A percentile compares a stretch with the other conserved stretches of the same genome.
phyloP scores from a whole-genome alignment of 176 grass and related monocot genomes.

The Phoenix roebelenii region DNA sequence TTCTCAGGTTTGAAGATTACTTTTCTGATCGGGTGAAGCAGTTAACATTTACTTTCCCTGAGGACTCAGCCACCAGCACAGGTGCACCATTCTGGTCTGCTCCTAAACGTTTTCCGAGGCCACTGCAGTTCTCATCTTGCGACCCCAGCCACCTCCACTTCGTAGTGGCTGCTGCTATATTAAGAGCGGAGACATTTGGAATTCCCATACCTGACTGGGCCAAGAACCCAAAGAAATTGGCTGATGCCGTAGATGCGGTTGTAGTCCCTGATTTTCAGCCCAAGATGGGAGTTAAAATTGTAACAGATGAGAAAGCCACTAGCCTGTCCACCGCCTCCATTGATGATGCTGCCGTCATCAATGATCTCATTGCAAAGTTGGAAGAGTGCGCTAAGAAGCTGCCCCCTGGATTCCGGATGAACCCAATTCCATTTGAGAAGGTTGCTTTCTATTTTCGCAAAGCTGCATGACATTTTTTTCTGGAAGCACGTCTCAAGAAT shows the following conservation, averaged over 20 bases:
- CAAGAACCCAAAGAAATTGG: slow-evolving; percentile 49
- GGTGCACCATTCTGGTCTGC: slow-evolving; percentile 89
- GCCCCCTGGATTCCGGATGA: slow-evolving; percentile 63
- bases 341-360: slow-evolving; percentile 70
- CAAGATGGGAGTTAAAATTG: slow-evolving; percentile 68
- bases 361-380: slow-evolving; percentile 63
- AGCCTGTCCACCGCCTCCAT: slow-evolving; percentile 58
- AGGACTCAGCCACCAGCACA: slow-evolving; percentile 67
- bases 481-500: no score
- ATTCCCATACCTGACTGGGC: slow-evolving; percentile 64
- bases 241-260: slow-evolving; percentile 60
- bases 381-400: slow-evolving; percentile 53
- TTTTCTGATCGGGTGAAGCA: slow-evolving; percentile 79
- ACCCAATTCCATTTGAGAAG: slow-evolving; percentile 93
- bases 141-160: slow-evolving; percentile 61
- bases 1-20: slow-evolving; percentile 82
- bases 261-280: slow-evolving; percentile 68
- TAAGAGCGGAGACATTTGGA: slow-evolving; percentile 78
- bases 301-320: slow-evolving; percentile 73
- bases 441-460: slow-evolving; percentile 23
- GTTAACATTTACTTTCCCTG: slow-evolving; percentile 79
- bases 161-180: slow-evolving; percentile 56
- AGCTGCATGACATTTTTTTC: not conserved
- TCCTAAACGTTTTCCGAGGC: slow-evolving; percentile 76
- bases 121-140: slow-evolving; percentile 54